Conservation (phyloP, 2,329 filamentous ascomycete genomes). For the Mycosphaerelloides madeirae region DNA sequence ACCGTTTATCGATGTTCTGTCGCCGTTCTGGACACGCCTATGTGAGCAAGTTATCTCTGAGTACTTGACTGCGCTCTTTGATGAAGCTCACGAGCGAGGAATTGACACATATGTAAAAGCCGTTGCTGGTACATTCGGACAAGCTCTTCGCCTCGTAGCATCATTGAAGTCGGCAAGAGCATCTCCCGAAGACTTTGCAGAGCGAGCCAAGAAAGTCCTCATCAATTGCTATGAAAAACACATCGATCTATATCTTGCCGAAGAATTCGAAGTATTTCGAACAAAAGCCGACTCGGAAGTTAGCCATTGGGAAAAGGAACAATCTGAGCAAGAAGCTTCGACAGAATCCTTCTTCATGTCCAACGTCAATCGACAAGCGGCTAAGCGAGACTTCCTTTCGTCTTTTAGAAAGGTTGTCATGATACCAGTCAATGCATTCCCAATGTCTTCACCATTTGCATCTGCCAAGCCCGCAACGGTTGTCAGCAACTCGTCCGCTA, state of each 20-base stretch:
- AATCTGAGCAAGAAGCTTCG: conserved; percentile 83
- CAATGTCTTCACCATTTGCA: conserved; percentile 44
- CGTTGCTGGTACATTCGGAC: conserved; percentile 81
- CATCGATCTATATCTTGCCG: conserved; percentile 85
- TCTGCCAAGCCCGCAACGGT: conserved; percentile 35
- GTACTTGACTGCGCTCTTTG: conserved; percentile 78
- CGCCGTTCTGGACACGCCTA: conserved; percentile 74
- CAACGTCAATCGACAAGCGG: conserved; percentile 87
- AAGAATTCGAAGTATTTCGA: conserved; percentile 84
- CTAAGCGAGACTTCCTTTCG: conserved; percentile 91
- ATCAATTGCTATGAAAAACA: conserved; percentile 81
- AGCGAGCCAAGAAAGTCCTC: conserved; percentile 63
- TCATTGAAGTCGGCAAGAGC: conserved; percentile 64
- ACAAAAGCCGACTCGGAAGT: conserved; percentile 72
- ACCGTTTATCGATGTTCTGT: conserved; percentile 63
- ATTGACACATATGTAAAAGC: conserved; percentile 76
- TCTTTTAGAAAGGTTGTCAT: conserved; percentile 99
- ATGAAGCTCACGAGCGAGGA: conserved; percentile 75
- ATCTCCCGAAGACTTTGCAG: conserved; percentile 56
- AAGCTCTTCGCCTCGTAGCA: conserved; percentile 71
- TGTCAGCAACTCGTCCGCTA: conserved; percentile 13
- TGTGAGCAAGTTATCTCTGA: conserved; percentile 78
- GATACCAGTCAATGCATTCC: conserved; percentile 90
- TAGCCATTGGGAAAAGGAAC: conserved; percentile 80
- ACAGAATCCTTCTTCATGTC: conserved; percentile 95